Base-by-base conservation (phyloP, 805 yeast species). In the Candida nemodendra region DNA sequence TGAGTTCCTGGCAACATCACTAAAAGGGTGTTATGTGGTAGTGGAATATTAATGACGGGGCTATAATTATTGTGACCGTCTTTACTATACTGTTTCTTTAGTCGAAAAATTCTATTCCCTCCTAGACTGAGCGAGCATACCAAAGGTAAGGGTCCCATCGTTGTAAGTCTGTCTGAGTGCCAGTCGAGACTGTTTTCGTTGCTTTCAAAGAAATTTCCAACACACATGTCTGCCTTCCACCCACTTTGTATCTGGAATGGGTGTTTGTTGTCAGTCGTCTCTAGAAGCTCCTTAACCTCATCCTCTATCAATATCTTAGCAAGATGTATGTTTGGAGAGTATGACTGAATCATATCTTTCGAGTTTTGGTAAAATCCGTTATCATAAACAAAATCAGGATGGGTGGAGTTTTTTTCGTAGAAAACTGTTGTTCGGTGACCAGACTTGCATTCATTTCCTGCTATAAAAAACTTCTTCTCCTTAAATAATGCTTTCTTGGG, bases 1-100 rank as follows among this genome's bases (percentile, higher is more conserved):
- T 85, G 95, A 44, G 85, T 79, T 0, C 87, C 88, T 1, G 87
- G 83, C 42, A 81, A 79, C 95, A 85, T 84, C 2, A 85, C 59
- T 2, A 84, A 50, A 26, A 85, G 56, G 7, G 85, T 71, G 51
- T 85, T 85, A 55, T 85, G 89, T 0, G 86, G 83, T 3, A 81
- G 53, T n/a, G 79, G 81, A 1, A 81, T 66, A 19, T 83, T 57
- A 62, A 54, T 70, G 66, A 17, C 76, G 54, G 36, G 68, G 38
- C 48, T 50, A 26, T 50, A 40, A 18, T 50, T 59, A n/a, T 25
- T 41, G 4, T 17, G 42, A 11, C 39, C 43, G 5, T 40, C 29
- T 19, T 30, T 32, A 8, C 28, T 26, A 36, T 74, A 66, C 18
- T 53, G 61, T 39, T 68, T 69, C 38, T 81, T 61, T 4, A 84